Conservation (phyloP, 352 stramenopile genomes). For the Phytophthora pluvialis region DNA sequence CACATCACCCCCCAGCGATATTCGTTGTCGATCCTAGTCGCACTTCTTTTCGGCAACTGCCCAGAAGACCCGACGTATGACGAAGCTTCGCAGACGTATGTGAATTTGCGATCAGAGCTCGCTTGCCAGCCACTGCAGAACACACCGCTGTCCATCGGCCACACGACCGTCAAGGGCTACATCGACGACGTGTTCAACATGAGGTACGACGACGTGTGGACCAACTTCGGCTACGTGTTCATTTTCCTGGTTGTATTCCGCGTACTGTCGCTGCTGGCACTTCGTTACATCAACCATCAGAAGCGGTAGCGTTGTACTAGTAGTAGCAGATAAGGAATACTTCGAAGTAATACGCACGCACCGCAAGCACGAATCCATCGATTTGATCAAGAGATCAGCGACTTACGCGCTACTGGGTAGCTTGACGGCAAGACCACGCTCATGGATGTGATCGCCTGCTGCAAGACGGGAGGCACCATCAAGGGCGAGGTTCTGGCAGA, state of each 20-base stretch:
- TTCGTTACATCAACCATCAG: constrained; percentile 56
- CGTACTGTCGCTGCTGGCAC: constrained; percentile 41
- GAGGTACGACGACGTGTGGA: constrained; percentile 34
- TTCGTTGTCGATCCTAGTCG: constrained; percentile 32
- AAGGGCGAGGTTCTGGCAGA: constrained; percentile 62
- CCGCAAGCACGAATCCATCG: constrained; percentile 40
- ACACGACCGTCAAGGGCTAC: constrained; percentile 41
- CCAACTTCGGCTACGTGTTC: constrained; percentile 40
- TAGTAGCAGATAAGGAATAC: not conserved
- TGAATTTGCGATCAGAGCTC: constrained; percentile 32
- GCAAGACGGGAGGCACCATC: constrained; percentile 83
- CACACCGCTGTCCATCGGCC: constrained; percentile 25
- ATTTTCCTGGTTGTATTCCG: constrained; percentile 44
- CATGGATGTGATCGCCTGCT: constrained; percentile 72
- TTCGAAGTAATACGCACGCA: not conserved
- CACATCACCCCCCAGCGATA: constrained; percentile 44
- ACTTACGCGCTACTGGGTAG: constrained; percentile 41
- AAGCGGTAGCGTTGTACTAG: constrained; percentile 37
- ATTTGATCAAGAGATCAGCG: constrained; percentile 79
- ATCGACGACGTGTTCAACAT: constrained; percentile 40
- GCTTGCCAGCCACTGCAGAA: constrained; percentile 47
- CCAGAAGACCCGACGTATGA: constrained; percentile 35
- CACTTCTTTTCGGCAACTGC: constrained; percentile 37
- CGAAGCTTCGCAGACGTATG: constrained; percentile 8
- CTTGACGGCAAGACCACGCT: constrained; percentile 71